phyloP scores from a whole-genome alignment of 768 basidiomycete genomes.

The Hysterangium stoloniferum region DNA sequence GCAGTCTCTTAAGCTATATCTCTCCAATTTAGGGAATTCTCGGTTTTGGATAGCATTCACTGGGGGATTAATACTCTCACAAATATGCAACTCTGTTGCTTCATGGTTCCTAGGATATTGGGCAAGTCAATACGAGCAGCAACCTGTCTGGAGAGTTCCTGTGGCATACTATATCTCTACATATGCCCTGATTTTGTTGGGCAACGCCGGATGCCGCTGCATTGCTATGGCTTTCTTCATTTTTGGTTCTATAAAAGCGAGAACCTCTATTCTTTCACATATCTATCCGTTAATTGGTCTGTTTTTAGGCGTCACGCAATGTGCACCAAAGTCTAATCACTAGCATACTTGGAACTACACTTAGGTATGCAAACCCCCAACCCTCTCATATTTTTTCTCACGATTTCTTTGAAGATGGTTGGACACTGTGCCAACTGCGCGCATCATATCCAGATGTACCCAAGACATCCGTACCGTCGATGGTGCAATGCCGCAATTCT shows the following conservation, averaged over 20 bases:
- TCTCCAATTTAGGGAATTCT: slow-evolving; percentile 10
- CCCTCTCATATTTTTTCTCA: background rate
- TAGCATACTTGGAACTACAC: slow-evolving; percentile 10
- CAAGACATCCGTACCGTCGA: slow-evolving; percentile 15
- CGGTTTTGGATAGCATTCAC: slow-evolving; percentile 14
- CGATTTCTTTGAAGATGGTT: slow-evolving; percentile 13
- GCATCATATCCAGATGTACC: slow-evolving; percentile 20
- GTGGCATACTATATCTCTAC: background rate
- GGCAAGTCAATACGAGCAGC: slow-evolving; percentile 6
- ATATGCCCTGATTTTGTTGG: background rate
- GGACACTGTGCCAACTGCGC: slow-evolving; percentile 18
- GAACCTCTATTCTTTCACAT: too few species aligned
- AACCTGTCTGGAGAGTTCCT: background rate
- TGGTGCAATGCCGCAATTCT: background rate
- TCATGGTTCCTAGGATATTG: slow-evolving; percentile 8
- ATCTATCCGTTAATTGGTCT: too few species aligned
- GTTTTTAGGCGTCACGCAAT: background rate
- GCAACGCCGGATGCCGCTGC: background rate
- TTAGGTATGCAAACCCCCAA: background rate
- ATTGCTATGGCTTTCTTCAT: background rate
- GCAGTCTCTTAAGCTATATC: slow-evolving; percentile 10
- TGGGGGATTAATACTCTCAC: background rate
- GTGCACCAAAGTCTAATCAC: slow-evolving; percentile 8
- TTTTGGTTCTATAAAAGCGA: background rate
- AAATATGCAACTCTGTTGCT: background rate